Evolutionary conservation across 805 yeast species (phyloP).

Genomic region (Teunomyces atbi): DNA sequence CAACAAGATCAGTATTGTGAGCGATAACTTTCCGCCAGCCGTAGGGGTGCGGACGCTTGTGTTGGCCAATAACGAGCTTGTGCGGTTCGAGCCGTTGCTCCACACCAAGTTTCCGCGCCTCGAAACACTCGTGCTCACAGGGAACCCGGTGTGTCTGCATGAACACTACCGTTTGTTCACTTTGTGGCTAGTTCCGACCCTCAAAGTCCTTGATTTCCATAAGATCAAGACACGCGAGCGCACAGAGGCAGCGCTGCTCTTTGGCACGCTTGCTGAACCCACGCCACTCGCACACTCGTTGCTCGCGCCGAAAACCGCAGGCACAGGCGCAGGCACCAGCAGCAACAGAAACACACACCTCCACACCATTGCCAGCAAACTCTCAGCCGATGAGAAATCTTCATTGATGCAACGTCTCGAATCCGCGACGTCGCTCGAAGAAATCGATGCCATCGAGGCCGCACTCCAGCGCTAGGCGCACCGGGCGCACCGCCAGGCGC

Average conservation of each 20-base stretch:
- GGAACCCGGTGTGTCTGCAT: conserved; percentile 54
- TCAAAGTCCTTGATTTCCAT: conserved; percentile 66
- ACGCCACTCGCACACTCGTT: conserved; percentile 15
- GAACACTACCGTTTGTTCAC: conserved; percentile 59
- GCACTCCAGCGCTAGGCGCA: background rate
- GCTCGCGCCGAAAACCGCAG: conserved; percentile 8
- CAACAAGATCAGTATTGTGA: conserved; percentile 52
- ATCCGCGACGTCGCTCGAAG: conserved; percentile 67
- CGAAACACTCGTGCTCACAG: conserved; percentile 48
- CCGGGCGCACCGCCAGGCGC: too few species aligned
- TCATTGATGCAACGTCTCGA: conserved; percentile 53
- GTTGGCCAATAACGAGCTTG: conserved; percentile 51
- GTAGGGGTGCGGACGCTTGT: conserved; percentile 49
- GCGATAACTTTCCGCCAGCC: conserved; percentile 28
- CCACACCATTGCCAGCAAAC: conserved; percentile 38
- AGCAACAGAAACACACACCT: conserved; percentile 31
- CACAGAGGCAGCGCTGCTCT: conserved; percentile 40
- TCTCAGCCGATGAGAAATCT: conserved; percentile 54
- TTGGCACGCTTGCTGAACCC: conserved; percentile 28
- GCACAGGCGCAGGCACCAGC: background rate
- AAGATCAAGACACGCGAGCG: conserved; percentile 60
- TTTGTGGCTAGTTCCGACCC: conserved; percentile 60
- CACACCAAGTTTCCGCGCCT: conserved; percentile 37
- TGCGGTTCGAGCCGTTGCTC: conserved; percentile 40
- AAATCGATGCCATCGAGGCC: conserved; percentile 67